Evolutionary conservation across 352 stramenopile genomes (phyloP).

Genomic region (Pythium volutum): DNA sequence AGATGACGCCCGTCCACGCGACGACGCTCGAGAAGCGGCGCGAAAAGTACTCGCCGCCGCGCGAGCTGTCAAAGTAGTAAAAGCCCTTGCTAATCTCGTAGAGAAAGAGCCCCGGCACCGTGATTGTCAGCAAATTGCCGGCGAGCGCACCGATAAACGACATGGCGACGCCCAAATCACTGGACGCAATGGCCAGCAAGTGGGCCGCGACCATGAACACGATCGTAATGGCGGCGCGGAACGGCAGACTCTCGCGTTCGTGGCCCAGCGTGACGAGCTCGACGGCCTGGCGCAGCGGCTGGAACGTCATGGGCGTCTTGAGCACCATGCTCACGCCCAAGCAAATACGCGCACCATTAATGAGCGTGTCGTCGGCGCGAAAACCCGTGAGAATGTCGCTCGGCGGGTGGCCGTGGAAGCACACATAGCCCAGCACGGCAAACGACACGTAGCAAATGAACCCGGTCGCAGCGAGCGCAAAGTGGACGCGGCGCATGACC

Average conservation of each 20-base stretch:
- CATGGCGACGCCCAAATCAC: slow-evolving; percentile 70
- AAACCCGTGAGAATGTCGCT: slow-evolving; percentile 84
- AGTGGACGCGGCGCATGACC: slow-evolving; percentile 64
- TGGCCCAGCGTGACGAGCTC: slow-evolving; percentile 72
- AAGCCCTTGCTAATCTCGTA: slow-evolving; percentile 65
- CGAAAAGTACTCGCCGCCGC: slow-evolving; percentile 45
- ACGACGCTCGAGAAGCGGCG: slow-evolving; percentile 49
- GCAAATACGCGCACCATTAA: slow-evolving; percentile 74
- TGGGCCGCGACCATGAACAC: slow-evolving; percentile 67
- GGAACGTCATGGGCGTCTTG: slow-evolving; percentile 86
- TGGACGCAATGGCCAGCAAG: slow-evolving; percentile 56
- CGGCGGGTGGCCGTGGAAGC: slow-evolving; percentile 78
- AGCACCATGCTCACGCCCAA: slow-evolving; percentile 74
- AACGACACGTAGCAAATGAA: slow-evolving; percentile 64
- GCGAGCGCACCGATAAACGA: slow-evolving; percentile 71
- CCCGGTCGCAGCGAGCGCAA: slow-evolving; percentile 51
- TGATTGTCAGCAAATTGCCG: slow-evolving; percentile 70
- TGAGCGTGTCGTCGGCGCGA: slow-evolving; percentile 54
- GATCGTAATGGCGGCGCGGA: slow-evolving; percentile 63
- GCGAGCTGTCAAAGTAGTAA: slow-evolving; percentile 38
- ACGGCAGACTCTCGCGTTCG: slow-evolving; percentile 63
- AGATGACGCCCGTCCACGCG: slow-evolving; percentile 42
- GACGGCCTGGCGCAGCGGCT: slow-evolving; percentile 72
- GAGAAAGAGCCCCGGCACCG: slow-evolving; percentile 68
- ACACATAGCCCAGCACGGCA: slow-evolving; percentile 68